Conservation (phyloP, 176 grass and related monocot genomes). For the Ensete ventricosum region DNA sequence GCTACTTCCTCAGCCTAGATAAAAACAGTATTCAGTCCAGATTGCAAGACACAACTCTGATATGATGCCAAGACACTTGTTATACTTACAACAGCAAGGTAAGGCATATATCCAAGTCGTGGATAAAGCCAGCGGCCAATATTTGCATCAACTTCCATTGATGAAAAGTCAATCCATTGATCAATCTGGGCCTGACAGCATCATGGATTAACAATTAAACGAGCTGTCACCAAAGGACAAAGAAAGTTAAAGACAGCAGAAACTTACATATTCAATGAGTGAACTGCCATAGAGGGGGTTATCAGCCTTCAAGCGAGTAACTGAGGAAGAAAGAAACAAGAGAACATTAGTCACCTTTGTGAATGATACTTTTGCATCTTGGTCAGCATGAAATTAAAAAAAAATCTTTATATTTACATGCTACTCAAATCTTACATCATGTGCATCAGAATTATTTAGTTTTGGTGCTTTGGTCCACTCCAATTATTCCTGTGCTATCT, state of each 20-base stretch:
- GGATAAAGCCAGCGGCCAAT: constrained; percentile 56
- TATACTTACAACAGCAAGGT: constrained; percentile 35
- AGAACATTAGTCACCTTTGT: too few species aligned
- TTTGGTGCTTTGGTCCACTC: too few species aligned
- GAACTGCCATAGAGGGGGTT: constrained; percentile 69
- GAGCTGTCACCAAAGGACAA: neutral
- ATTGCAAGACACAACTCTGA: neutral
- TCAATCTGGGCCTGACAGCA: constrained; percentile 49
- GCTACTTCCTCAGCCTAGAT: constrained; percentile 45
- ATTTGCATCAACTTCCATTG: constrained; percentile 51
- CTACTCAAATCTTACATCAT: too few species aligned
- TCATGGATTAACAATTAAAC: neutral
- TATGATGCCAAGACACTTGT: neutral
- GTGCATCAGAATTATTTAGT: too few species aligned
- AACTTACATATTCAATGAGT: constrained; percentile 73
- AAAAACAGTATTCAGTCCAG: neutral
- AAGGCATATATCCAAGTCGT: constrained; percentile 32
- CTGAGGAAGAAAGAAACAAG: constrained; percentile 28
- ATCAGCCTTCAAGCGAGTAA: constrained; percentile 55
- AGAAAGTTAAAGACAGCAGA: neutral
- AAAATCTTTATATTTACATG: too few species aligned
- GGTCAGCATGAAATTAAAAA: too few species aligned
- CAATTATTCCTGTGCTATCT: too few species aligned
- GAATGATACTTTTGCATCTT: too few species aligned
- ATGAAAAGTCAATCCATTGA: constrained; percentile 71